Evolutionary conservation across 2,329 filamentous ascomycete genomes (phyloP).

Genomic region (Monosporascus sp.): DNA sequence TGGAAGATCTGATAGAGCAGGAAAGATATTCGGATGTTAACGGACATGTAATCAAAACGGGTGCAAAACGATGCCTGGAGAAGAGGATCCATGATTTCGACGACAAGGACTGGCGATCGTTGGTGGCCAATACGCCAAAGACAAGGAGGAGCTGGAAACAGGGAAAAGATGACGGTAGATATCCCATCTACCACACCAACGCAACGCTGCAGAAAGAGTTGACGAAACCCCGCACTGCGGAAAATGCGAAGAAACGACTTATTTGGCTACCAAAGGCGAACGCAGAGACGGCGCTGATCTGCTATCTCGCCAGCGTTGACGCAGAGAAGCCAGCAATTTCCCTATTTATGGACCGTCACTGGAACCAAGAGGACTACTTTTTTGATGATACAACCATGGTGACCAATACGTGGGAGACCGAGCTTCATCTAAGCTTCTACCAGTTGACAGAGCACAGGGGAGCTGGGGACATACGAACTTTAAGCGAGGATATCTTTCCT

Average conservation of each 20-base stretch:
- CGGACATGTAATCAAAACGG: no score
- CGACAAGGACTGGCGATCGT: background rate
- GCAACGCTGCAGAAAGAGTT: background rate
- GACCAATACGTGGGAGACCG: slow-evolving; percentile 24
- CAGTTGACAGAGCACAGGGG: slow-evolving; percentile 2
- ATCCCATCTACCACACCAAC: background rate
- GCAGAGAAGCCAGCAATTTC: slow-evolving; percentile 6
- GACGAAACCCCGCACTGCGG: background rate
- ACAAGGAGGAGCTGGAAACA: background rate
- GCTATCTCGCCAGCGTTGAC: background rate
- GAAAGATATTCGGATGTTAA: no score
- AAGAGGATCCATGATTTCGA: background rate
- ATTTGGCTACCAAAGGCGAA: background rate
- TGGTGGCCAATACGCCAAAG: background rate
- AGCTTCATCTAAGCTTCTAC: slow-evolving; percentile 24
- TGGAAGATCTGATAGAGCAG: background rate
- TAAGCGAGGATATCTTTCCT: background rate
- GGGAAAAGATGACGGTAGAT: background rate
- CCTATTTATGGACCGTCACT: slow-evolving; percentile 18
- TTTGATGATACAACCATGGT: slow-evolving; percentile 18
- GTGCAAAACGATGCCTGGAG: no score
- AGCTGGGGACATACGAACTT: background rate
- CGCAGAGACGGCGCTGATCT: background rate
- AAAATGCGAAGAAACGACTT: background rate
- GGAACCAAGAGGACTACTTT: slow-evolving; percentile 10